phyloP scores from a whole-genome alignment of 352 stramenopile genomes.

The Vaucheria bursata region DNA sequence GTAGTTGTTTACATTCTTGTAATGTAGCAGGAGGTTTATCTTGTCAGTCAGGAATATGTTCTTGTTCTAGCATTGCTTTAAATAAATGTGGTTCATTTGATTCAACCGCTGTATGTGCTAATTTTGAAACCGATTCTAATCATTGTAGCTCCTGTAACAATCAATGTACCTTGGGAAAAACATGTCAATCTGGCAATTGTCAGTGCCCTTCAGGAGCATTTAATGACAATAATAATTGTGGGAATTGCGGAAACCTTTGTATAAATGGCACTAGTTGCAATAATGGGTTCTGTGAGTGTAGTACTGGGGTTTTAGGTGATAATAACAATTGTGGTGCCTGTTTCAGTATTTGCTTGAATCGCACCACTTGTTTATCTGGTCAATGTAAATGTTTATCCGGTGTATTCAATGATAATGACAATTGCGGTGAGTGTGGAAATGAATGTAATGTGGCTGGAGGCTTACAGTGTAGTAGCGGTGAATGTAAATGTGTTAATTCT shows the following conservation, averaged over 20 bases:
- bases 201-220: neutral
- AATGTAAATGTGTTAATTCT: too few relatives aligned
- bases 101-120: too few relatives aligned
- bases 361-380: neutral
- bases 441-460: neutral
- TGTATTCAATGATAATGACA: neutral
- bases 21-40: too few relatives aligned
- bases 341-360: neutral
- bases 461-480: too few relatives aligned
- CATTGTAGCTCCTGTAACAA: neutral
- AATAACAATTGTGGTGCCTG: neutral
- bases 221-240: neutral
- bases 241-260: neutral
- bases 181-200: too few relatives aligned
- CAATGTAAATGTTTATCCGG: neutral
- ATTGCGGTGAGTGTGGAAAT: neutral
- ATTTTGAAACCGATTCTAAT: neutral
- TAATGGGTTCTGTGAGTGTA: neutral
- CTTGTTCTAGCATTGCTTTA: too few relatives aligned
- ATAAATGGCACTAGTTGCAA: neutral
- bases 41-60: too few relatives aligned
- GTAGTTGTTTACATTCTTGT: too few relatives aligned
- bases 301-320: neutral
- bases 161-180: constrained; percentile 2
- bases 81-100: too few relatives aligned